Base-by-base conservation (phyloP, 495 filamentous ascomycete species). In the Rhypophila decipiens region DNA sequence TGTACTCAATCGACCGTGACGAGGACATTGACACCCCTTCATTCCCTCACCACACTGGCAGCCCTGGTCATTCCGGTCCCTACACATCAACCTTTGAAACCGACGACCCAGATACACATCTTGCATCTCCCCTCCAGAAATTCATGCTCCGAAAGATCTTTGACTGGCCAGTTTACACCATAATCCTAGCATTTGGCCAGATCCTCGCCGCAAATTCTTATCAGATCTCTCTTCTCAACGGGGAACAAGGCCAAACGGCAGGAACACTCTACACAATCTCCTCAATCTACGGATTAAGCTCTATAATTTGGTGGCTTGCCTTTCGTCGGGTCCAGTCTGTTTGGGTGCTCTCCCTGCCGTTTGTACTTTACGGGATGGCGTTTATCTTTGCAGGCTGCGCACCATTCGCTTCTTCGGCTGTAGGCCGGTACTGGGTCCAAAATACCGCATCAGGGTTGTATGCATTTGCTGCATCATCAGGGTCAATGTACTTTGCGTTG, bases 181-280 rank as follows among this genome's bases (percentile, higher is more conserved):
- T 88, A 43, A 70, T 88, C 38, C 66, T 86, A 11, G 82, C 82
- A 24, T 69, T 86, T 58, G 82, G 82, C 1, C 82, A 85, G 60
- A 82, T 85, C 42, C 69, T 85, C 24, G 75, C 82, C 0, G 78
- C 79, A 21, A 85, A 85, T 57, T 81, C 77, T 2, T 82, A 83
- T 58, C 82, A 85, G 53, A 79, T 85, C 55, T 81, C 78, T 0
- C 70, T 86, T n/a, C 60, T 86, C 18, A 76, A 70, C 9, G 82
- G 82, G 10, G 71, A 77, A 49, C 58, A 78, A 18, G 78, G 80
- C 24, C 67, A 85, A 53, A 67, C 78, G 2, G 75, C 79, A 7
- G 59, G 66, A 5, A 75, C 76, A 59, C 66, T 85, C 3, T 85
- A 86, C 55, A 61, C 77, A 34, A 71, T 85, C 19, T 79, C 79